A percentile compares a stretch with the other conserved stretches of the same genome.
phyloP scores from a whole-genome alignment of 768 basidiomycete genomes.

The Trametes cinnabarina region DNA sequence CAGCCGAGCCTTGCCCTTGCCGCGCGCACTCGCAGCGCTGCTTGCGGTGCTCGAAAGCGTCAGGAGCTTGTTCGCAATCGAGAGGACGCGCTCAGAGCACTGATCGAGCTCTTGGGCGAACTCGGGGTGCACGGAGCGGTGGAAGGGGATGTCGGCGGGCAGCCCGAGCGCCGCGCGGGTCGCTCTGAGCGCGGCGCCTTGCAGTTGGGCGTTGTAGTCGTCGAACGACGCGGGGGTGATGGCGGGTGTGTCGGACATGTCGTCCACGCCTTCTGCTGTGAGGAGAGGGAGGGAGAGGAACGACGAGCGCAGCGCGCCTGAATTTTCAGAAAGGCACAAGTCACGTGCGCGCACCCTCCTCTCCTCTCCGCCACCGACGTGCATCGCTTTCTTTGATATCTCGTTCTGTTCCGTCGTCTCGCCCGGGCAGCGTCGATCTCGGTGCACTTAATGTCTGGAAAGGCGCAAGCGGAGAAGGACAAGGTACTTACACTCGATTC shows the following conservation, averaged over 20 bases:
- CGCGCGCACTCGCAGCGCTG: conserved; percentile 37
- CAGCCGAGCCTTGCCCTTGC: conserved; percentile 55
- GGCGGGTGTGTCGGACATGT: conserved; percentile 2
- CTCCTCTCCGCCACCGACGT: not conserved
- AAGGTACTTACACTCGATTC: no score
- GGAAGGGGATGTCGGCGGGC: conserved; percentile 80
- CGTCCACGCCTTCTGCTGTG: no score
- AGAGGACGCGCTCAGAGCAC: conserved; percentile 64
- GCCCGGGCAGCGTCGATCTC: not conserved
- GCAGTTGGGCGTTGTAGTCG: conserved; percentile 55
- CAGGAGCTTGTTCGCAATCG: conserved; percentile 64
- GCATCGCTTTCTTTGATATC: no score
- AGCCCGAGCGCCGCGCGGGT: conserved; percentile 61
- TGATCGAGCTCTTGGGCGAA: conserved; percentile 71
- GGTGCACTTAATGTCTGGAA: conserved; percentile 17
- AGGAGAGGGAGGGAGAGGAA: not conserved
- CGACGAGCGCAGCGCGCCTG: not conserved
- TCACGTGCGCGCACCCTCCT: conserved; percentile 4
- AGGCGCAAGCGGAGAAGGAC: conserved; percentile 18
- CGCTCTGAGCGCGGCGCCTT: conserved; percentile 58
- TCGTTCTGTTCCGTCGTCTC: not conserved
- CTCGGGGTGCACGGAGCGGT: conserved; percentile 76
- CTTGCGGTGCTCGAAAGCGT: conserved; percentile 43
- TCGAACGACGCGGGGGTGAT: conserved; percentile 41
- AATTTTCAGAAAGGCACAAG: not conserved